Base-by-base conservation (phyloP, 2,329 filamentous ascomycete genomes). In the Cladophialophora bantiana region DNA sequence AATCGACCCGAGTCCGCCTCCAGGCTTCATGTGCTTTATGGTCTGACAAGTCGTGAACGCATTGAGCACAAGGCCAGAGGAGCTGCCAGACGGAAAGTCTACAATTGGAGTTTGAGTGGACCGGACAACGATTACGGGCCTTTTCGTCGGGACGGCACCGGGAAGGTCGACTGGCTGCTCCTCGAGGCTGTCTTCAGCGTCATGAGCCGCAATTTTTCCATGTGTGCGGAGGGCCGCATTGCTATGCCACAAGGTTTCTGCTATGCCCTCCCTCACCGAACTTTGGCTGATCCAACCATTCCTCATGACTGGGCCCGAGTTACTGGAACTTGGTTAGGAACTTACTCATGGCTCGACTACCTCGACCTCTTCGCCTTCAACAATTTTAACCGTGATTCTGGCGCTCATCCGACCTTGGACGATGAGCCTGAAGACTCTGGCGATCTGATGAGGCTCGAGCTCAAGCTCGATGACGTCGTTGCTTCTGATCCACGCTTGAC, bases 261-360 rank as follows among this genome's bases (percentile, higher is more conserved):
- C 59, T 73, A 62, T 55, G 71, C 71, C 20, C 64, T 73, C 42
- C 72, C 72, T 2, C 65, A 73, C 55, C 70, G 71, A 13, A 71
- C 71, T 12, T 36, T 72, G 52, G 7, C 42, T 32, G 67, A 69
- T 48, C 67, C 69, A 3, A 70, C 63, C 3, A 42, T 26, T 6
- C 71, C 72, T 0, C 48, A 66, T 32, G 72, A 74, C 54, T 74
- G 72, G 72, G 72, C 72, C 3, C 42, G 71, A 1, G 70, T 70
- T 45, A 66, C 65, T 4, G 72, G 72, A 4, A 13, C 57, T 7
- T 74, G 71, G 72, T 36, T 72, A 12, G 72, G 72, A 4, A 74
- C 71, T 12, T 74, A 73, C 36, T 64, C 69, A 1, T 74, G 70
- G 48, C 59, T 73, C 36, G 70, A 74, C 65, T 72, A 71, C 56